Evolutionary conservation across 1,284 basidiomycete species (phyloP), one percentile per base, ranked within the genome.

Genomic region (Ceratobasidium sp.): DNA sequence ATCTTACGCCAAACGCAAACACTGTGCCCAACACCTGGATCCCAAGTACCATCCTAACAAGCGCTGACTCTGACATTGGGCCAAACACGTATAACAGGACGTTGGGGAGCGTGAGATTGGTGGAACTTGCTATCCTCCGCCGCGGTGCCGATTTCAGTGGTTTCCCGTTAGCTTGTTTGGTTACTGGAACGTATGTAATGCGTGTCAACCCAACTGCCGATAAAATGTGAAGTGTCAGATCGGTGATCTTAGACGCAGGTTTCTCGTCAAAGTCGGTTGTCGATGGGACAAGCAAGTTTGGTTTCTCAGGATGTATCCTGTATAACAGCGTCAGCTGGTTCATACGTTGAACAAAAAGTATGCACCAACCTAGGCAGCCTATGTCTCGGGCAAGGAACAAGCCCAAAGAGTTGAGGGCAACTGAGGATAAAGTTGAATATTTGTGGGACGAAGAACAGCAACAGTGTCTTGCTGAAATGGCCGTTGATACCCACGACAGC

Each of bases 401-500:
- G 84, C 0, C 95, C 94, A 82, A 99, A 99, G 1, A 99, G 85
- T 83, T 99, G 98, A 2, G 98, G 98, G 80, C 93, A 95, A 29
- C 96, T 98, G 51, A 99, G 87, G 56, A 98, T 69, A 81, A 99
- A 99, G 84, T 99, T 99, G 90, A 99, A 95, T 79, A 98, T 93
- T 83, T 99, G 98, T 4, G 98, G 98, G 44, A 98, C 87, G 87
- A 99, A 99, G 88, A 99, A 99, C 37, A 99, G 87, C 67, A 99
- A 88, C 3, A 99, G 86, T 0, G 97, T 99, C 85, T 99, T 99
- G 75, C 95, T 95, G 83, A 98, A 99, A 84, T 99, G 98, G 0
- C 95, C 96, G 81, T 97, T 94, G 78, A 98, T 97, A 11, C 95
- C 96, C 44, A 97, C 96, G 17, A 97, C 96, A 0, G 97, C 92